phyloP scores from a whole-genome alignment of 805 yeast genomes.

The Metschnikowia santaceciliae region DNA sequence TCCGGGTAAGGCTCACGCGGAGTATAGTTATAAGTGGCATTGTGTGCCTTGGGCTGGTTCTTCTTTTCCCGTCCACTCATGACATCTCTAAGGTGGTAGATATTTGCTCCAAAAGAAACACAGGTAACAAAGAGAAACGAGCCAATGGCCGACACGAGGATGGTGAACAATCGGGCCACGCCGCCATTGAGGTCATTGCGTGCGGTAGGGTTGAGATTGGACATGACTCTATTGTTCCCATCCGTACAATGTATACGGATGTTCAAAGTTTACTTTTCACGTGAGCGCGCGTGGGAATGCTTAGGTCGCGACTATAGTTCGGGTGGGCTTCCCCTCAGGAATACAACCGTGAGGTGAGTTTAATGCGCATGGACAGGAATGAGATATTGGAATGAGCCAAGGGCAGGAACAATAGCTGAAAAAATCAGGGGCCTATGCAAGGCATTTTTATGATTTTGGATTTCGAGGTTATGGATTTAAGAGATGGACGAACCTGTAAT shows the following conservation, averaged over 20 bases:
- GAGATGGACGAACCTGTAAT: no score
- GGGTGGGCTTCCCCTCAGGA: neutral
- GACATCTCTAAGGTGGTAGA: conserved; percentile 28
- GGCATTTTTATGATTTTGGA: no score
- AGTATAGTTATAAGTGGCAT: conserved; percentile 21
- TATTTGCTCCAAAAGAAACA: conserved; percentile 25
- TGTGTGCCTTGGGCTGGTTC: conserved; percentile 22
- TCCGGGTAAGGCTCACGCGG: conserved; percentile 36
- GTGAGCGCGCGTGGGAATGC: neutral
- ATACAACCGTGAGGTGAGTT: no score
- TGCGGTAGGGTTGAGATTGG: conserved; percentile 8
- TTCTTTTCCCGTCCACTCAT: conserved; percentile 28
- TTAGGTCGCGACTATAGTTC: neutral
- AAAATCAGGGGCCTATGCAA: no score
- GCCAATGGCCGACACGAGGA: conserved; percentile 25
- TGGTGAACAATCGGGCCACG: conserved; percentile 18
- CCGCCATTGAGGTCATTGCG: conserved; percentile 19
- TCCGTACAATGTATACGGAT: neutral
- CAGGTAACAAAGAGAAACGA: conserved; percentile 27
- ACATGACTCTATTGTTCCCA: conserved; percentile 4
- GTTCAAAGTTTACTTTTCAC: neutral
- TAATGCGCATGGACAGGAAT: no score
- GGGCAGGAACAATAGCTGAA: no score
- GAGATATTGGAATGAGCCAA: no score
- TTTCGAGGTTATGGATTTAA: no score